These are phyloP conservation scores for sweet orange (Citrus sinensis) DNA, from an alignment of 345 rosid genomes.

Conservation along the genomic window DVS_A1.0 CM039168.1:30280001-30280500, in stretches of 20 bases:
- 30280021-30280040: neutral
- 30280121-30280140: neutral
- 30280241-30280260: slow-evolving; percentile 36
- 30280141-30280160: neutral
- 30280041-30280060: slow-evolving; percentile 14
- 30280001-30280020: slow-evolving; percentile 4
- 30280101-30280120: neutral
- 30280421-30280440: slow-evolving; percentile 15
- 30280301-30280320: neutral
- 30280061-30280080: slow-evolving; percentile 5
- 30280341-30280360: neutral
- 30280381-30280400: slow-evolving; percentile 33
- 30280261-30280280: slow-evolving; percentile 43
- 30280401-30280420: slow-evolving; percentile 25
- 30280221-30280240: neutral
- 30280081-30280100: neutral
- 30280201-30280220: neutral
- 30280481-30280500: slow-evolving; percentile 1
- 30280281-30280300: slow-evolving; percentile 44
- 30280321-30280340: neutral
- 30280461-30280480: neutral
- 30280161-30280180: neutral
- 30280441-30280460: neutral
- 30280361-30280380: neutral
- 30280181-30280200: neutral